Base-by-base conservation (phyloP, 441 rosid species). In the Biscutella laevigata region DNA sequence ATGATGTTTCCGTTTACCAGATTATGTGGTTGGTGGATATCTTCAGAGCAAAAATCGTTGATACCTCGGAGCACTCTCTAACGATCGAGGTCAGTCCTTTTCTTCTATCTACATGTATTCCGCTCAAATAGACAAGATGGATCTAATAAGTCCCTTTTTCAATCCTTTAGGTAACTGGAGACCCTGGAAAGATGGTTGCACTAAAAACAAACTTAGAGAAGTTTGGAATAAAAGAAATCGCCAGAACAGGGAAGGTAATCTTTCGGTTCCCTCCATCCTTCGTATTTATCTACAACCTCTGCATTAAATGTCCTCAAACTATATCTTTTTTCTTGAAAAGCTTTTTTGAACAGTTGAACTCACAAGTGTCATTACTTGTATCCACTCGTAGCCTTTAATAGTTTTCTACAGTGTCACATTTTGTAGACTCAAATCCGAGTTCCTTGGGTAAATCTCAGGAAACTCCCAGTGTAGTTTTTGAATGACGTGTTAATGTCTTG, bases 181-280 rank as follows among this genome's bases (percentile, higher is more conserved):
- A 87, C 72, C 96, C 96, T 1, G 96, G 96, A 56, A 91, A 87
- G 75, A 81, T 91, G 81, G 84, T 72, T 68, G 98, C 94, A 32
- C 73, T 83, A 7, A 73, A 68, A 50, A 76, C 80, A 48, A 87
- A 80, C 69, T 68, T 91, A 68, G 80, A 77, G 72, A 91, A 84
- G 78, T 91, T 87, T 73, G 98, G 96, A 44, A 81, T 91, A 62
- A 77, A 33, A 73, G 98, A 87, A 85, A 83, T 91, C 39, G 95
- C 95, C 0, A 79, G 95, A 75, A 68, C 72, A 1, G 72, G 72
- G 40, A 68, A 62, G 72, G 72, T 68, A 61, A 37, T 32, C 5
- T 25, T 37, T 38, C 4, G 14, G 1, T 9, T 38, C 33, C 32
- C 29, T 44, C 30, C 42, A 44, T 35, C 21, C 28, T 40, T 58